These are phyloP conservation scores for Eucalyptus sp. DNA, from an alignment of 345 rosid species.

Conservation along the genomic window DNA sequence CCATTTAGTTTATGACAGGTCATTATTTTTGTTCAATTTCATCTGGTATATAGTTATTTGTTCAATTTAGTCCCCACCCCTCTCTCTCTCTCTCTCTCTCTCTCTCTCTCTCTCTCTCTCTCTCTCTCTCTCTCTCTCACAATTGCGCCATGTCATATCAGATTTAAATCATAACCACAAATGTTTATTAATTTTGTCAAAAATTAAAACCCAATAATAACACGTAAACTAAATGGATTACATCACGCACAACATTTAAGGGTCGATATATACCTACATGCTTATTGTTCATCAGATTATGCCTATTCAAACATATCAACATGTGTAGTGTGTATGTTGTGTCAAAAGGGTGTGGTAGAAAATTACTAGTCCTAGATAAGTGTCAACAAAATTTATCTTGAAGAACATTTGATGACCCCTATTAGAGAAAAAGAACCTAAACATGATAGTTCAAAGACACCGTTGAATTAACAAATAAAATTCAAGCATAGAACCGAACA, in stretches of 20 bases:
- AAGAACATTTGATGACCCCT: background rate
- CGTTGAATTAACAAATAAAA: background rate
- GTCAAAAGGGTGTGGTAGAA: background rate
- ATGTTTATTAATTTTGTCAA: background rate
- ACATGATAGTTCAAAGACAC: background rate
- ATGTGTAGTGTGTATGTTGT: background rate
- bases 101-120: background rate
- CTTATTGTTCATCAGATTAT: background rate
- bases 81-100: background rate
- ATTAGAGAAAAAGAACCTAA: background rate
- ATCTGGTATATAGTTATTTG: background rate
- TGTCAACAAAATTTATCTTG: background rate
- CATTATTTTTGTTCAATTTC: background rate
- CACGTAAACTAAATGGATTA: background rate
- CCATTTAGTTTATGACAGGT: background rate
- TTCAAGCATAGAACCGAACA: background rate
- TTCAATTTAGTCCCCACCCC: background rate
- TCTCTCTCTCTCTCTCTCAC: background rate
- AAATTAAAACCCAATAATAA: background rate
- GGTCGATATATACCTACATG: background rate
- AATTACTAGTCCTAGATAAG: background rate
- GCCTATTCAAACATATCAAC: background rate
- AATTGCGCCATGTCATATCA: background rate
- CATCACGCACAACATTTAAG: background rate
- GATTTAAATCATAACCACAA: background rate